Percentiles rank a stretch among this genome's conserved stretches.
Conservation (phyloP, 2,329 filamentous ascomycete genomes). For the Fusarium denticulatum region DNA sequence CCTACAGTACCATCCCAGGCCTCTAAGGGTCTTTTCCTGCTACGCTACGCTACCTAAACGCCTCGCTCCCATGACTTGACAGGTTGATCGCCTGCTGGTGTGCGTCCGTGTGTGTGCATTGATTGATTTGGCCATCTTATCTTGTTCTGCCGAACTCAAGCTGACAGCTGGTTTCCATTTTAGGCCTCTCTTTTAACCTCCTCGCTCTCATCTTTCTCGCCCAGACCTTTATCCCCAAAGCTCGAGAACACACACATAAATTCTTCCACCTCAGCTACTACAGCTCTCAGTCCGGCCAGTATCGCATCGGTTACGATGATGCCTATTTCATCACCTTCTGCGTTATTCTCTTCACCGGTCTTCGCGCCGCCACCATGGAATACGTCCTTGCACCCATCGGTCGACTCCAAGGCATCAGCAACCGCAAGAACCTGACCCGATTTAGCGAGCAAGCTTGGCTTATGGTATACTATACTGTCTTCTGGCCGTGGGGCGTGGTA, state of each 20-base stretch:
- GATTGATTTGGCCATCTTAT: slow-evolving; percentile 10
- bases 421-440: slow-evolving; percentile 78
- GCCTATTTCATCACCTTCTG: slow-evolving; percentile 81
- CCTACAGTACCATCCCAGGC: slow-evolving; percentile 15
- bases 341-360: slow-evolving; percentile 85
- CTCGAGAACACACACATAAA: slow-evolving; percentile 81
- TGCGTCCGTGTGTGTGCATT: slow-evolving; percentile 16
- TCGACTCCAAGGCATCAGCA: slow-evolving; percentile 75
- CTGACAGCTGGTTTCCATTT: slow-evolving; percentile 36
- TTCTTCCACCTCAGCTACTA: slow-evolving; percentile 91
- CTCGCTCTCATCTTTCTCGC: slow-evolving; percentile 84
- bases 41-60: slow-evolving; percentile 25
- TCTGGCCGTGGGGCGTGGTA: slow-evolving; percentile 88
- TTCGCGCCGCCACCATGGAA: slow-evolving; percentile 87
- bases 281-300: slow-evolving; percentile 73
- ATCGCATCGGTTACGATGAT: slow-evolving; percentile 83
- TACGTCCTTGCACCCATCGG: slow-evolving; percentile 85
- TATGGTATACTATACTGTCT: slow-evolving; percentile 81
- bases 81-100: slow-evolving; percentile 11
- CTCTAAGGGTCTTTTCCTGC: slow-evolving; percentile 21
- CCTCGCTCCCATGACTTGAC: slow-evolving; percentile 28
- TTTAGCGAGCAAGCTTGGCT: slow-evolving; percentile 97
- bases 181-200: slow-evolving; percentile 85
- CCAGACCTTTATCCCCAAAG: slow-evolving; percentile 83
- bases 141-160: slow-evolving; percentile 6